Conservation (phyloP, 2,329 filamentous ascomycete genomes). For the Penicillium sp. region DNA sequence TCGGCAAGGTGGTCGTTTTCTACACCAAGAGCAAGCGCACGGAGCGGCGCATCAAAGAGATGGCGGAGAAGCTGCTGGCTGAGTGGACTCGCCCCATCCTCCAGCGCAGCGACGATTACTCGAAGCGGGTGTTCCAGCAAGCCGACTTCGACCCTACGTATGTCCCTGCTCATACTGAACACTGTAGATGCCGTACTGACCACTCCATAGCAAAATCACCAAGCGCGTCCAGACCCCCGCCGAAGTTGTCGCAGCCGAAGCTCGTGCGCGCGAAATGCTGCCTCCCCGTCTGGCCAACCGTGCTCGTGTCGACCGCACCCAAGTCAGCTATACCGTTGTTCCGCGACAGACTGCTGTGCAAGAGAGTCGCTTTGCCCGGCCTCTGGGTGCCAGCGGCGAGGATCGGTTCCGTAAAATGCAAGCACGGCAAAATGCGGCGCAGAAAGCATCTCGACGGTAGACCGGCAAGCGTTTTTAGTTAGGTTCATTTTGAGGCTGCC, state of each 20-base stretch:
- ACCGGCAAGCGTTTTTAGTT: conserved; percentile 1
- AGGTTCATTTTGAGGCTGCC: neutral
- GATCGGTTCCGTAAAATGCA: conserved; percentile 51
- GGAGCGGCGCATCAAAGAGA: conserved; percentile 84
- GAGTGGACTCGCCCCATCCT: conserved; percentile 96
- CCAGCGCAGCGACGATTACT: conserved; percentile 91
- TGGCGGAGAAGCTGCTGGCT: conserved; percentile 85
- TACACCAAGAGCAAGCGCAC: conserved; percentile 94
- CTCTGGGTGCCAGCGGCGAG: conserved; percentile 48
- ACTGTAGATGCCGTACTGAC: conserved; percentile 13
- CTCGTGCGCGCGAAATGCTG: conserved; percentile 53
- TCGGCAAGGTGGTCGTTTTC: conserved; percentile 94
- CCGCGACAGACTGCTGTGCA: conserved; percentile 56
- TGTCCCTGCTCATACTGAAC: conserved; percentile 18
- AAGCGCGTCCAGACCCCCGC: conserved; percentile 33
- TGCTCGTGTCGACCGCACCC: conserved; percentile 58
- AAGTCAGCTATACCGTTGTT: conserved; percentile 61
- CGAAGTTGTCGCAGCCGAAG: conserved; percentile 47
- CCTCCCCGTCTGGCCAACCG: conserved; percentile 56
- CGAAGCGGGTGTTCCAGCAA: conserved; percentile 67
- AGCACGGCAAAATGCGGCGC: conserved; percentile 45
- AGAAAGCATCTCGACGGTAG: conserved; percentile 42
- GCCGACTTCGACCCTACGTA: conserved; percentile 60
- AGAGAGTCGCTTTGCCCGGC: conserved; percentile 47
- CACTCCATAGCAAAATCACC: conserved; percentile 34